Conservation (phyloP, 129 eudicot species). For the Lonicera japonica region DNA sequence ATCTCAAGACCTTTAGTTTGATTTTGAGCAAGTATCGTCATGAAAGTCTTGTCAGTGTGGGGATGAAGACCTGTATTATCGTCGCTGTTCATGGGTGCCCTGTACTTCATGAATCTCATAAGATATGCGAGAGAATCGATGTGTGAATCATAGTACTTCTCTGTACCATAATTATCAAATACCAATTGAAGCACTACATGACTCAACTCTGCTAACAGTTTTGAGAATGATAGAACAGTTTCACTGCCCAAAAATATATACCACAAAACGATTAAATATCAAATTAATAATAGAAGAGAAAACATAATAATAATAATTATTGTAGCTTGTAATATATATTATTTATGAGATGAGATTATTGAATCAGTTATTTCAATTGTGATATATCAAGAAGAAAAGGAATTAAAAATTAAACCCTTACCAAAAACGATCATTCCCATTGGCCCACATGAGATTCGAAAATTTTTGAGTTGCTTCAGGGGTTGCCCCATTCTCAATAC, state of each 20-base stretch:
- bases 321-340: no score
- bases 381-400: no score
- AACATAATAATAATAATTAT: no score
- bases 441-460: conserved; percentile 52
- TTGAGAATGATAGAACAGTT: conserved; percentile 21
- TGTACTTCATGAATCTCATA: conserved; percentile 26
- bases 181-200: conserved; percentile 22
- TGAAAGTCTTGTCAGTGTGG: conserved; percentile 27
- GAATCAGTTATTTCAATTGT: no score
- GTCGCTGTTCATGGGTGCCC: conserved; percentile 9
- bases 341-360: no score
- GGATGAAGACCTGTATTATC: conserved; percentile 12
- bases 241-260: conserved; percentile 22
- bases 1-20: conserved; percentile 29
- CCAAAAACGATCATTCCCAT: conserved; percentile 47
- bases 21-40: conserved; percentile 24
- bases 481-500: conserved; percentile 35
- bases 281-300: no score
- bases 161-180: conserved; percentile 24
- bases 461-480: conserved; percentile 34
- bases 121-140: conserved; percentile 2
- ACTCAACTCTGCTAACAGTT: conserved; percentile 17
- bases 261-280: no score
- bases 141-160: conserved; percentile 5
- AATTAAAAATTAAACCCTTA: conserved; percentile 16